These are phyloP conservation scores for Ustilago trichophora DNA, from an alignment of 1,284 basidiomycete genomes.

Conservation along the genomic window DNA sequence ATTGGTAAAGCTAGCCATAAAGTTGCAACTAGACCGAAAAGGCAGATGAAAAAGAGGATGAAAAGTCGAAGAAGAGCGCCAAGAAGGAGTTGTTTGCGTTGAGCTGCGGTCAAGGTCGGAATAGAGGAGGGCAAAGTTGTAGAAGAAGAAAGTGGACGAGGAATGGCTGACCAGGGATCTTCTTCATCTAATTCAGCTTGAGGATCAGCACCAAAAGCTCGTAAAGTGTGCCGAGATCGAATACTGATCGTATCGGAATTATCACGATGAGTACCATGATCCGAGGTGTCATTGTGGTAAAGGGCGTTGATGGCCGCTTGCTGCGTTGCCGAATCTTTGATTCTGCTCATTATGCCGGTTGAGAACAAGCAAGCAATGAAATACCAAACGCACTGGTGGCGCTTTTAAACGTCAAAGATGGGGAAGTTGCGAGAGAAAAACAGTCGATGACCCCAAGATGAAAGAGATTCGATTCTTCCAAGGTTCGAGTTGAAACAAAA, in stretches of 20 bases:
- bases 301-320: slow-evolving; percentile 6
- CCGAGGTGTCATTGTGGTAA: no score
- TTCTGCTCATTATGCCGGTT: slow-evolving; percentile 17
- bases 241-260: slow-evolving; percentile 37
- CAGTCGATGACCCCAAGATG: no score
- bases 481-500: no score
- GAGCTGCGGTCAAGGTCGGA: neutral
- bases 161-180: slow-evolving; percentile 39
- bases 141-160: neutral
- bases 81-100: slow-evolving; percentile 44
- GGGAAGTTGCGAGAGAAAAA: no score
- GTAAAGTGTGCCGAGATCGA: slow-evolving; percentile 41
- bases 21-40: slow-evolving; percentile 40
- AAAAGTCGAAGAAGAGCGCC: slow-evolving; percentile 39
- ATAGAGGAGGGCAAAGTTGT: neutral
- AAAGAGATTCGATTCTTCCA: no score
- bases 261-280: no score
- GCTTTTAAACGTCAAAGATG: no score
- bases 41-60: slow-evolving; percentile 51
- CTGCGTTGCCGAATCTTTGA: slow-evolving; percentile 1
- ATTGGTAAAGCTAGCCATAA: slow-evolving; percentile 56
- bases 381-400: no score
- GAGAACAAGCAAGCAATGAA: no score
- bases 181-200: slow-evolving; percentile 10
- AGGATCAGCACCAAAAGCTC: slow-evolving; percentile 12